phyloP scores from a whole-genome alignment of 306 rosid genomes.

The Casuarina equisetifolia region DNA sequence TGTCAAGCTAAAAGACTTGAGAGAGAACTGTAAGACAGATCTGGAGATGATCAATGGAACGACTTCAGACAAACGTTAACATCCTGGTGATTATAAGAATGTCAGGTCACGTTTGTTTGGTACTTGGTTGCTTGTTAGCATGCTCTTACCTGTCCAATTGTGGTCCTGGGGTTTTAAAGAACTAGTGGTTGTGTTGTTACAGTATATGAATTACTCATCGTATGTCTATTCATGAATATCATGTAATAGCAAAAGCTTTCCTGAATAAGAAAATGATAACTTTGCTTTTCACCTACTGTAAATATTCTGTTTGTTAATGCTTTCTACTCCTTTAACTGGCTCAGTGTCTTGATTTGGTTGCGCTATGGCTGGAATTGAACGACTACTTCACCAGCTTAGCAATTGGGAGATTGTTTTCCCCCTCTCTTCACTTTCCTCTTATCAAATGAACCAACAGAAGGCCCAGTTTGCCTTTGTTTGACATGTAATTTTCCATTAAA shows the following conservation, averaged over 20 bases:
- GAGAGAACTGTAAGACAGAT: constrained; percentile 78
- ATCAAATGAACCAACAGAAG: not conserved
- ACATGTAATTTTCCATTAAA: not conserved
- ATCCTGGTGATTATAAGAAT: constrained; percentile 37
- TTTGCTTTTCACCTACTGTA: not conserved
- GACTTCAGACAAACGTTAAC: constrained; percentile 48
- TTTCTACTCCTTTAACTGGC: not conserved
- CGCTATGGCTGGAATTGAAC: not conserved
- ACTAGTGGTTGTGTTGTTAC: not conserved
- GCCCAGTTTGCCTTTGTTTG: not conserved
- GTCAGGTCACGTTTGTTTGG: constrained; percentile 17
- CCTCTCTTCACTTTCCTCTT: not conserved
- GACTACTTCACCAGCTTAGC: not conserved
- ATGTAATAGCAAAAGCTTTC: not conserved
- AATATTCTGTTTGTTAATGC: not conserved
- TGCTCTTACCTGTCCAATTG: constrained; percentile 10
- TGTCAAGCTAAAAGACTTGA: constrained; percentile 56
- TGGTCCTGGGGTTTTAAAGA: constrained; percentile 3
- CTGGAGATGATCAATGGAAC: constrained; percentile 50
- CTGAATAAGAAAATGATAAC: not conserved
- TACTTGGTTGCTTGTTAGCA: constrained; percentile 12
- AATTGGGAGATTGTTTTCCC: not conserved
- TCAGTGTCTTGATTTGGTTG: not conserved
- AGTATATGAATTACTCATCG: constrained; percentile 14
- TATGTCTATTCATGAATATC: not conserved